phyloP scores from a whole-genome alignment of 345 rosid genomes.

The Zanthoxylum bungeanum region DNA sequence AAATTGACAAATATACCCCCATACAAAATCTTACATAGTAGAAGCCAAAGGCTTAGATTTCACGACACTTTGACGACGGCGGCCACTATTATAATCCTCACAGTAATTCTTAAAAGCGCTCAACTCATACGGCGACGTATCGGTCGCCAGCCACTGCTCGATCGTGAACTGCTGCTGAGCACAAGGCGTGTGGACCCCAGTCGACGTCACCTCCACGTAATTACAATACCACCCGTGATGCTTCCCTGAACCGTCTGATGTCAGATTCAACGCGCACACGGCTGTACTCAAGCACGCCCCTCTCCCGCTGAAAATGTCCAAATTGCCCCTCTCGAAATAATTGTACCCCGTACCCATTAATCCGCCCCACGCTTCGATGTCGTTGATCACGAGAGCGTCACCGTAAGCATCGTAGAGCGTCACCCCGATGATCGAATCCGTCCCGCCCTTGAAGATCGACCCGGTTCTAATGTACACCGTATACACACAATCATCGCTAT shows the following conservation, averaged over 20 bases:
- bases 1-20: not conserved
- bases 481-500: slow-evolving; percentile 62
- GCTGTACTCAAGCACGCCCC: slow-evolving; percentile 53
- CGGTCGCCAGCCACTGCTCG: slow-evolving; percentile 90
- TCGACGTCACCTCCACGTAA: slow-evolving; percentile 71
- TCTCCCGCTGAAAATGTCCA: slow-evolving; percentile 82
- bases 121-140: slow-evolving; percentile 60
- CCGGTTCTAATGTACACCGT: slow-evolving; percentile 73
- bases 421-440: slow-evolving; percentile 64
- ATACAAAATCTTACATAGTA: not conserved
- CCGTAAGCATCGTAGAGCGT: slow-evolving; percentile 50
- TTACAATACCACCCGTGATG: slow-evolving; percentile 89
- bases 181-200: slow-evolving; percentile 60
- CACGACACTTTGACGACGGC: not conserved
- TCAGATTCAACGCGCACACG: slow-evolving; percentile 65
- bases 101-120: slow-evolving; percentile 54
- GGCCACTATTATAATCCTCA: too few relatives aligned
- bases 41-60: not conserved
- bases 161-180: slow-evolving; percentile 51
- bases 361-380: slow-evolving; percentile 82
- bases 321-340: slow-evolving; percentile 87
- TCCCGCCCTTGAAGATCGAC: slow-evolving; percentile 78
- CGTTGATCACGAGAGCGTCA: slow-evolving; percentile 28
- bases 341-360: slow-evolving; percentile 67
- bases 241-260: slow-evolving; percentile 70